Percentiles rank a stretch among this genome's conserved stretches.
Evolutionary conservation across 768 basidiomycete genomes (phyloP).

Genomic region (Suillus hirtellus): DNA sequence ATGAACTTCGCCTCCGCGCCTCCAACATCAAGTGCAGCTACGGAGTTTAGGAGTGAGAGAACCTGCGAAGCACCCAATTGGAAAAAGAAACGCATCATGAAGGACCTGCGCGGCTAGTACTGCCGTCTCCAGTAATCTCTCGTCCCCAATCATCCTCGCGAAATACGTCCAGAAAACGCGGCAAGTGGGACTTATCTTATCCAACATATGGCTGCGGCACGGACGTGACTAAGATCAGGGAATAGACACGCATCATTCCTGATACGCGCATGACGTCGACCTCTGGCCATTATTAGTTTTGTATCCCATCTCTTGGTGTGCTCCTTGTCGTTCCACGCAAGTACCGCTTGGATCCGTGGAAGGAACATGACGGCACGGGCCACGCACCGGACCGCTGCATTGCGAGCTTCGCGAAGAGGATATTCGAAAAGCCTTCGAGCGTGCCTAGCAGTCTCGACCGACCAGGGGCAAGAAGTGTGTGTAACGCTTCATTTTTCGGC

Average conservation of each 20-base stretch:
- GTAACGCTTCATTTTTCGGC: slow-evolving; percentile 80
- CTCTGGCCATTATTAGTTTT: slow-evolving; percentile 42
- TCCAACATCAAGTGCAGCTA: slow-evolving; percentile 71
- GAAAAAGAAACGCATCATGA: slow-evolving; percentile 51
- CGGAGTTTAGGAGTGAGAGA: slow-evolving; percentile 13
- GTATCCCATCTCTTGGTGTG: slow-evolving; percentile 58
- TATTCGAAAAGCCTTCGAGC: slow-evolving; percentile 58
- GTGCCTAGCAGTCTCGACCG: slow-evolving; percentile 63
- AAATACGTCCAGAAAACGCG: slow-evolving; percentile 72
- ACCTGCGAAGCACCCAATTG: slow-evolving; percentile 2
- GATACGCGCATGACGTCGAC: slow-evolving; percentile 60
- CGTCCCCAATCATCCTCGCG: slow-evolving; percentile 56
- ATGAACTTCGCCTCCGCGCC: slow-evolving; percentile 57
- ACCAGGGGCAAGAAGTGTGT: slow-evolving; percentile 63
- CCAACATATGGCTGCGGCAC: slow-evolving; percentile 39
- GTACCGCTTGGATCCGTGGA: slow-evolving; percentile 48
- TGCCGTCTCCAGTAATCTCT: slow-evolving; percentile 49
- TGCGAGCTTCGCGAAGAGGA: slow-evolving; percentile 83
- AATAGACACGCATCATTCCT: slow-evolving; percentile 79
- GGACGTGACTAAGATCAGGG: slow-evolving; percentile 54
- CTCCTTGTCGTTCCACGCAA: slow-evolving; percentile 44
- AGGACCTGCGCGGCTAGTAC: slow-evolving; percentile 67
- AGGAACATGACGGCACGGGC: slow-evolving; percentile 71
- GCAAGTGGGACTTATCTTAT: slow-evolving; percentile 54
- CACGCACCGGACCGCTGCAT: slow-evolving; percentile 82